phyloP scores from a whole-genome alignment of 73 alveolate genomes.

The Stentor roeselii region DNA sequence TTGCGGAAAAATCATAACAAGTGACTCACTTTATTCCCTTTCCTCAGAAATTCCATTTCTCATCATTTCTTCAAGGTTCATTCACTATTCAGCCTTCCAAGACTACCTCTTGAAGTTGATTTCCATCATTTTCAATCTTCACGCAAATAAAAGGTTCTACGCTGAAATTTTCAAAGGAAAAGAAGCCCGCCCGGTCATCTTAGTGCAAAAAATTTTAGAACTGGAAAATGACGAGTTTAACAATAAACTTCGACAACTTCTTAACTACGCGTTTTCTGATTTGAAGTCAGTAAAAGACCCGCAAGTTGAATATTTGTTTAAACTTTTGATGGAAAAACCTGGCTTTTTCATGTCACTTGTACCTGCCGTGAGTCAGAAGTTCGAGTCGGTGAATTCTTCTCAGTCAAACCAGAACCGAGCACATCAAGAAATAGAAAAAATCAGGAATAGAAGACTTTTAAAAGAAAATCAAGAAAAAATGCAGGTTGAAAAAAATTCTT shows the following conservation, averaged over 20 bases:
- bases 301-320: neutral
- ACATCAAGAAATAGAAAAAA: too few relatives aligned
- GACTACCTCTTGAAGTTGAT: conserved; percentile 49
- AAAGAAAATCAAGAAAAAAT: too few relatives aligned
- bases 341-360: neutral
- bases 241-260: neutral
- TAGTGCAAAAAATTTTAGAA: neutral
- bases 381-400: too few relatives aligned
- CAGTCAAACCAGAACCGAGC: too few relatives aligned
- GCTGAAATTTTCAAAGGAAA: neutral
- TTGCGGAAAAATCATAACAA: conserved; percentile 53
- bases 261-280: neutral
- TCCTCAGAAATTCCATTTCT: conserved; percentile 68
- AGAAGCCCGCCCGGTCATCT: neutral
- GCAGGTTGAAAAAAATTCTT: too few relatives aligned
- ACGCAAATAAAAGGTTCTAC: neutral
- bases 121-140: neutral
- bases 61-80: conserved; percentile 56
- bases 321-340: neutral
- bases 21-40: conserved; percentile 60
- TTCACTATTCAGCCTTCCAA: conserved; percentile 49
- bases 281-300: neutral
- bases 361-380: neutral
- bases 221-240: neutral
- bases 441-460: too few relatives aligned